Conservation (phyloP, 169 alveolate genomes). For the Eimeria praecox region DNA sequence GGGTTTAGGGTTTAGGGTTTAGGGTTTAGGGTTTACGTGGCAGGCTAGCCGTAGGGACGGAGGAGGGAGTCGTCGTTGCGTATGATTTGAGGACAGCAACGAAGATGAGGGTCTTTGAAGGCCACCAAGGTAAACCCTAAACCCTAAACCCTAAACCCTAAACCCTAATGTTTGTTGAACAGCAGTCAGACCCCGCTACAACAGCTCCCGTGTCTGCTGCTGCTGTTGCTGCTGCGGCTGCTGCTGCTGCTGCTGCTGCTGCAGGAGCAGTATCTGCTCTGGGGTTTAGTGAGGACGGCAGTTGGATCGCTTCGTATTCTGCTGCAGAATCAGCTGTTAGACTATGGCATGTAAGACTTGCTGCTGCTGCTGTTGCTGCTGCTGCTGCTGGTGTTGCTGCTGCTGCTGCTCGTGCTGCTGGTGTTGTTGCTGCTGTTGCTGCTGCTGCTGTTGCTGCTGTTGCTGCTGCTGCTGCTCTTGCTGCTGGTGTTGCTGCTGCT, state of each 20-base stretch:
- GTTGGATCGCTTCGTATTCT: slow-evolving; percentile 83
- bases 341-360: slow-evolving; percentile 80
- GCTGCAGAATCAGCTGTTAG: slow-evolving; percentile 81
- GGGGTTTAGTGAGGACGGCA: slow-evolving; percentile 83
- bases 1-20: slow-evolving; percentile 51
- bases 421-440: not conserved
- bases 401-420: not conserved
- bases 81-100: slow-evolving; percentile 88
- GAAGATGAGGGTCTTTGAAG: slow-evolving; percentile 85
- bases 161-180: not conserved
- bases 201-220: no score
- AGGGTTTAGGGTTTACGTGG: not conserved
- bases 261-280: slow-evolving; percentile 78
- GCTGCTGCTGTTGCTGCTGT: not conserved
- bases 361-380: slow-evolving; percentile 5
- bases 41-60: slow-evolving; percentile 79
- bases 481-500: not conserved
- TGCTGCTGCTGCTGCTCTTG: not conserved
- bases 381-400: no score
- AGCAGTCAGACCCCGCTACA: no score
- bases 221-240: no score
- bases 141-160: slow-evolving; percentile 19
- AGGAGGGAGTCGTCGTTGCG: slow-evolving; percentile 75
- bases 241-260: slow-evolving; percentile 26
- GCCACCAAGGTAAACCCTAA: slow-evolving; percentile 82